Base-by-base conservation (phyloP, 2,329 filamentous ascomycete species). In the Claviceps arundinis region DNA sequence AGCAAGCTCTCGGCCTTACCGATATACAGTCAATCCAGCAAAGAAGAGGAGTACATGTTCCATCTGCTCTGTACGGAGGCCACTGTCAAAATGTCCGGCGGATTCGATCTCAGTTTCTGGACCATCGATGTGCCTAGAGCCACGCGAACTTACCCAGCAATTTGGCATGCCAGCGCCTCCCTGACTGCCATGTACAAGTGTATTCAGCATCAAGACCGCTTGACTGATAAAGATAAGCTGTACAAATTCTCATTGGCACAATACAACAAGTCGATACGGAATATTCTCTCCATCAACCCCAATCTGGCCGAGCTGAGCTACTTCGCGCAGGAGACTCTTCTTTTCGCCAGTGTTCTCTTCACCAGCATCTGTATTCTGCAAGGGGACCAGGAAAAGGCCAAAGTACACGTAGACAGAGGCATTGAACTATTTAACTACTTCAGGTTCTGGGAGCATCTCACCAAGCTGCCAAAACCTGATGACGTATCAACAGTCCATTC, bases 201-300 rank as follows among this genome's bases (percentile, higher is more conserved):
- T 45, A 61, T 63, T 55, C 50, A 61, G 59, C 52, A 55, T 34
- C 55, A 56, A 51, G 37, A 47, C 11, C 13, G 26, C 55, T 40
- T 47, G 56, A 49, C 57, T 54, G 59, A 63, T 64, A 62, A 59
- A 63, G 51, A 48, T 22, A 24, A 50, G 19, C 50, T 52, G 3
- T 52, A 54, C 40, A 47, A 45, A 2, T 57, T 55, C 48, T 55
- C 54, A 2, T 44, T 57, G 13, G 37, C 38, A 19, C 57, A 58
- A n/a, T 54, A 55, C 14, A 56, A 50, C 34, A 50, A 54, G 11
- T 54, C 56, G 3, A 56, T 56, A 4, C 30, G 48, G 3, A 49
- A 52, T n/a, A 44, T 57, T 17, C 40, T 57, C 1, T 22, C 26
- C 37, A 55, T 57, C 24, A 52, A 41, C 3, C 37, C 34, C 4